Evolutionary conservation across 345 rosid genomes (phyloP), one percentile per base, ranked within the genome.

Genomic region (Melaleuca quinquenervia): DNA sequence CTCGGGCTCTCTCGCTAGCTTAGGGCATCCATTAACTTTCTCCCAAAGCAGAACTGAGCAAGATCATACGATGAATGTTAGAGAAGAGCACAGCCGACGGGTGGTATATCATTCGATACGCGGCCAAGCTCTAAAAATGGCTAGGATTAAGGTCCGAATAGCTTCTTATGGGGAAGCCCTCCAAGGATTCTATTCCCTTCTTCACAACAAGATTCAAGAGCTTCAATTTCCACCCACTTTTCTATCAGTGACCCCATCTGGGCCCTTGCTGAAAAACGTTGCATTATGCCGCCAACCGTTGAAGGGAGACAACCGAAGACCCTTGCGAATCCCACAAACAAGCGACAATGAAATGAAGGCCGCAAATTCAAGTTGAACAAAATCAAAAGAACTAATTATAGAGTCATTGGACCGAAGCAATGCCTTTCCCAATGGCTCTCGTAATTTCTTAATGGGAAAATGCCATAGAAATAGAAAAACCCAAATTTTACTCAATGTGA

Each of bases 1-100:
- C 75, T 29, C 3, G 44, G 29, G 29, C 52, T 50, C 52, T 2
- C 5, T 50, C 52, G 52, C 16, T 50, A 3, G 14, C 15, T 14
- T 14, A 50, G 52, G 3, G 56, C 56, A 53, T 60, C 74, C 75
- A 62, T 0, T 14, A 62, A 62, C 75, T 27, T 62, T 6, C 0
- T 29, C 15, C 75, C 44, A 29, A 29, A 1, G 44, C 75, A 32
- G 29, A 62, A n/a, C 20, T 29, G 1, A 62, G 22, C 75, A 18
- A 1, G 75, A 15, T 8, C 0, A 3, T 0, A 15, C 44, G 16
- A 0, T 16, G 22, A 15, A 0, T 0, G 16, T 54, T 0, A 62
- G 21, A 29, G 44, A 1, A 7, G 75, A 1, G 58, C 58, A 55
- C 13, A 29, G 45, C 76, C 76, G 76, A 3, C 41, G 27, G 20